A percentile compares a stretch with the other conserved stretches of the same genome.
phyloP scores from a whole-genome alignment of 148 eudicot species.

The Persicaria maculosa region DNA sequence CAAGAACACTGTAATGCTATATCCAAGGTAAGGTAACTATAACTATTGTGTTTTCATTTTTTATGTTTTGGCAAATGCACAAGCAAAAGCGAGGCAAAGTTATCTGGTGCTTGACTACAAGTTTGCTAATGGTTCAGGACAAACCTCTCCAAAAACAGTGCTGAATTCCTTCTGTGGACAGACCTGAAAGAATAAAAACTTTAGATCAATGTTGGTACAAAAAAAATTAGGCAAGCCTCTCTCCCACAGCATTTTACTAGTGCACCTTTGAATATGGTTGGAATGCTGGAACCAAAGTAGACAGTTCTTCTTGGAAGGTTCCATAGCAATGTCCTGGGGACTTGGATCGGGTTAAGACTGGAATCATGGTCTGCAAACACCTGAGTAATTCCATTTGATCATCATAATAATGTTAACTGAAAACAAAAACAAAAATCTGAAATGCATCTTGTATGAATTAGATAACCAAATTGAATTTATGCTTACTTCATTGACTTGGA shows the following conservation, averaged over 20 bases:
- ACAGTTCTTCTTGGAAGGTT: conserved; percentile 78
- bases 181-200: conserved; percentile 30
- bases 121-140: neutral
- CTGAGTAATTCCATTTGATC: conserved; percentile 25
- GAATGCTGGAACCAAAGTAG: conserved; percentile 80
- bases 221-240: neutral
- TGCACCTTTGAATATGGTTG: conserved; percentile 81
- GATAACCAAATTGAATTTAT: neutral
- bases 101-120: neutral
- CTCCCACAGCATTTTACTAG: neutral
- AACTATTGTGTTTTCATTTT: no score
- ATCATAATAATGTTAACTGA: conserved; percentile 2
- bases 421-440: neutral
- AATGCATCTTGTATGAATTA: neutral
- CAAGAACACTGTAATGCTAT: no score
- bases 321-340: conserved; percentile 83
- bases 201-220: neutral
- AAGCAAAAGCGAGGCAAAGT: no score
- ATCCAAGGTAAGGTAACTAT: no score
- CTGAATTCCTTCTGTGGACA: conserved; percentile 69
- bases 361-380: conserved; percentile 93
- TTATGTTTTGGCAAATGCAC: no score
- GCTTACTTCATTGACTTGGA: conserved; percentile 46
- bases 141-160: conserved; percentile 96
- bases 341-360: conserved; percentile 63